Conservation (phyloP, 2,329 filamentous ascomycete species). For the Colletotrichum acutatum region DNA sequence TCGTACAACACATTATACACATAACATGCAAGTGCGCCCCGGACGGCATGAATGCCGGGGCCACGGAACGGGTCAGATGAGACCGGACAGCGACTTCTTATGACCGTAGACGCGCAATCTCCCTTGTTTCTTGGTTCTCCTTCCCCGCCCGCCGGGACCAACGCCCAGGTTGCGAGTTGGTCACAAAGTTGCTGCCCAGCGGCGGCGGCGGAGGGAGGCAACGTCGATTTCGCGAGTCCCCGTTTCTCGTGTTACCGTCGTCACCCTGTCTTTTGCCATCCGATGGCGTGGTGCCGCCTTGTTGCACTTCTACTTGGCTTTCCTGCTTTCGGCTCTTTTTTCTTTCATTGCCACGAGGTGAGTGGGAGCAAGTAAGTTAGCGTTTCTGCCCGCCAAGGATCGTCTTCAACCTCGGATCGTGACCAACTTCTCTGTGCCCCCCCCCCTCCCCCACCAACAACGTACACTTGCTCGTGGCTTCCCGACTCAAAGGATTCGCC, state of each 20-base stretch:
- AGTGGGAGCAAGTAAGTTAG: neutral
- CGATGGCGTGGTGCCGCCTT: neutral
- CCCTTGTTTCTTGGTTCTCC: neutral
- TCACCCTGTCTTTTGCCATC: neutral
- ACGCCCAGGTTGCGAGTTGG: neutral
- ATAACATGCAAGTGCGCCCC: neutral
- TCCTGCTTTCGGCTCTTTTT: neutral
- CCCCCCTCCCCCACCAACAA: neutral
- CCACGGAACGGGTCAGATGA: constrained; percentile 27
- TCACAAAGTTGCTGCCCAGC: neutral
- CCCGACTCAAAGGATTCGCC: neutral
- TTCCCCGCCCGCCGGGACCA: neutral
- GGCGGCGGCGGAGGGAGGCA: neutral
- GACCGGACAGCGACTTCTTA: constrained; percentile 27
- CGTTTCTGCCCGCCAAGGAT: neutral
- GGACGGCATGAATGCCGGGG: constrained; percentile 15
- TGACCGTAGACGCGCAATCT: constrained; percentile 26
- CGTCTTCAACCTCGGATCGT: neutral
- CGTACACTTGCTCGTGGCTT: neutral
- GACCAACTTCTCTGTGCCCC: neutral
- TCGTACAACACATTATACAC: neutral
- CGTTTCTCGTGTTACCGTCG: neutral
- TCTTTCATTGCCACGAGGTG: neutral
- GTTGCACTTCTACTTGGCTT: neutral
- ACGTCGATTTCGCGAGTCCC: neutral